Evolutionary conservation across 805 yeast genomes (phyloP).

Genomic region (Candida vaughaniae): DNA sequence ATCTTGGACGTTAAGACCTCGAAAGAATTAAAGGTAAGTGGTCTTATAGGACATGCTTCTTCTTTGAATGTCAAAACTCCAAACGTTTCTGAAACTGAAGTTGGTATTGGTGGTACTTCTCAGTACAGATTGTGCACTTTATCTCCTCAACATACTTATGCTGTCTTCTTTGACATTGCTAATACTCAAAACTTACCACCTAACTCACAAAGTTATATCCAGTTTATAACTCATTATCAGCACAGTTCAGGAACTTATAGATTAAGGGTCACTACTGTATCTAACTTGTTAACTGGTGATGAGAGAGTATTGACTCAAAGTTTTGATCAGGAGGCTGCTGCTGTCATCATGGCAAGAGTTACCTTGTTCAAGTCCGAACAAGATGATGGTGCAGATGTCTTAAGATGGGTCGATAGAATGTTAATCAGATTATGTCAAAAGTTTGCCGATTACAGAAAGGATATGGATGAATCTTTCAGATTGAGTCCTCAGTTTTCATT

Average conservation of each 20-base stretch:
- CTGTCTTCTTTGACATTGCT: constrained; percentile 53
- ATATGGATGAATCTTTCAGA: constrained; percentile 48
- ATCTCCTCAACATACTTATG: constrained; percentile 58
- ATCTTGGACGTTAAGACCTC: constrained; percentile 57
- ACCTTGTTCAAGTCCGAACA: constrained; percentile 77
- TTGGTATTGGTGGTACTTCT: constrained; percentile 91
- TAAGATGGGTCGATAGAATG: constrained; percentile 87
- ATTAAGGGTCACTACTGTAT: constrained; percentile 59
- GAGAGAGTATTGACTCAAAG: constrained; percentile 42
- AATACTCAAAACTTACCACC: constrained; percentile 28
- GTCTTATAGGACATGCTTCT: constrained; percentile 62
- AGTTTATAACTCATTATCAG: constrained; percentile 60
- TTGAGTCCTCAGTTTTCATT: constrained; percentile 50
- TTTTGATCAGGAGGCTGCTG: constrained; percentile 71
- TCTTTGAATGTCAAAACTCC: constrained; percentile 60
- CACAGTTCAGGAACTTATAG: constrained; percentile 59
- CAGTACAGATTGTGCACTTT: constrained; percentile 75
- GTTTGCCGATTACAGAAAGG: constrained; percentile 44
- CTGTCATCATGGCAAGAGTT: constrained; percentile 61
- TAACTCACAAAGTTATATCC: constrained; percentile 39
- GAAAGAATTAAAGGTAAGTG: constrained; percentile 51
- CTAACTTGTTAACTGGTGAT: constrained; percentile 43
- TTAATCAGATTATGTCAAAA: constrained; percentile 35
- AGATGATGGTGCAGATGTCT: constrained; percentile 89
- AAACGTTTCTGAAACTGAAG: constrained; percentile 86